phyloP scores from a whole-genome alignment of 495 filamentous ascomycete genomes.

The Clohesyomyces aquaticus region DNA sequence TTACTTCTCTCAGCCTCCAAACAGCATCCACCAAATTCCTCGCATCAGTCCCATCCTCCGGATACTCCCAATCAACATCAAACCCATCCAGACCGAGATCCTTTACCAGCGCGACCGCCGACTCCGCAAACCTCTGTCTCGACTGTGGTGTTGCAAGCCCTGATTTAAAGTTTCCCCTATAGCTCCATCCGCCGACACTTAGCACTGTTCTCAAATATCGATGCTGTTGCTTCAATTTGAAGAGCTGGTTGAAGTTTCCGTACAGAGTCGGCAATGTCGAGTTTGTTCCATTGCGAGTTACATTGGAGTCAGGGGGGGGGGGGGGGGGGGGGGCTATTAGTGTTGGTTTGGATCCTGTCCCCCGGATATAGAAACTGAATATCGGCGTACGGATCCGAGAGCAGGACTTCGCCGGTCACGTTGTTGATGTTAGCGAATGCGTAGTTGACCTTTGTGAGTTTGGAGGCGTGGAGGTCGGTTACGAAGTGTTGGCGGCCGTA shows the following conservation, averaged over 20 bases:
- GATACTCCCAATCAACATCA: slow-evolving; percentile 30
- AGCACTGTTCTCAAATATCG: slow-evolving; percentile 86
- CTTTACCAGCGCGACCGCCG: slow-evolving; percentile 65
- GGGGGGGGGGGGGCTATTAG: slow-evolving; percentile 57
- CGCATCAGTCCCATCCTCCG: slow-evolving; percentile 42
- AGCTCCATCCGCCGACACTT: slow-evolving; percentile 95
- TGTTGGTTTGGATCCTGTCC: slow-evolving; percentile 63
- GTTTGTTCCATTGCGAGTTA: too few species aligned
- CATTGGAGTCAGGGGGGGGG: too few species aligned
- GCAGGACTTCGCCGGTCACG: slow-evolving; percentile 75
- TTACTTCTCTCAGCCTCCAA: slow-evolving; percentile 49
- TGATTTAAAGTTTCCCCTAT: slow-evolving; percentile 78
- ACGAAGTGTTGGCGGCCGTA: slow-evolving; percentile 82
- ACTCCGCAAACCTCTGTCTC: slow-evolving; percentile 64
- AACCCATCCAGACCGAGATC: slow-evolving; percentile 51
- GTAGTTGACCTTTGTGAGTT: slow-evolving; percentile 89
- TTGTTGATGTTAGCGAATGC: slow-evolving; percentile 81
- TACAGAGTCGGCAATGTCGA: too few species aligned
- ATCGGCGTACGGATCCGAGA: slow-evolving; percentile 83
- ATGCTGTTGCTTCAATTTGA: slow-evolving; percentile 83
- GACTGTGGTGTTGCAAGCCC: slow-evolving; percentile 66
- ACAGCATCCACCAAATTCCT: slow-evolving; percentile 70
- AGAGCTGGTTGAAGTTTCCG: slow-evolving; percentile 91
- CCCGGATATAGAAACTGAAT: slow-evolving; percentile 78
- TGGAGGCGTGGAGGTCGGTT: slow-evolving; percentile 80